These are phyloP conservation scores for Cucurbita ficifolia DNA, from an alignment of 306 rosid species.

Conservation along the genomic window DNA sequence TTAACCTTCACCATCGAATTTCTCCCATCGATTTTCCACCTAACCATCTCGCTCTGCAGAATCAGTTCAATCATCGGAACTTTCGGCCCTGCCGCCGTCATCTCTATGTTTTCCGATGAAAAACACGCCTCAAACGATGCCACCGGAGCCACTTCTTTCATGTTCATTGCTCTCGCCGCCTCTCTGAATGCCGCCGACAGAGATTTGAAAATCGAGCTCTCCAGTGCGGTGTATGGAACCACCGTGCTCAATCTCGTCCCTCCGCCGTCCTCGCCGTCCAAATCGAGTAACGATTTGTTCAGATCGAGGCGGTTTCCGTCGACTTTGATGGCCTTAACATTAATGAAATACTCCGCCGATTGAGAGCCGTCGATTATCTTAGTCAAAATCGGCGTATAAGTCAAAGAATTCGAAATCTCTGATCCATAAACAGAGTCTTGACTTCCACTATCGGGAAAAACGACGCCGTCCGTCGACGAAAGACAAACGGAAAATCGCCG, in stretches of 20 bases:
- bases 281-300: constrained; percentile 7
- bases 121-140: constrained; percentile 53
- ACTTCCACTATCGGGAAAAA: constrained; percentile 13
- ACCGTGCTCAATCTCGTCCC: constrained; percentile 41
- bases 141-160: constrained; percentile 26
- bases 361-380: constrained; percentile 14
- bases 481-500: constrained; percentile 41
- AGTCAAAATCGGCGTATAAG: constrained; percentile 45
- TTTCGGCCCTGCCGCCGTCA: constrained; percentile 8
- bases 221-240: constrained; percentile 44
- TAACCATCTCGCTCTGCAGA: constrained; percentile 71
- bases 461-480: constrained; percentile 44
- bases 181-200: constrained; percentile 29
- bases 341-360: constrained; percentile 32
- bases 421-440: constrained; percentile 10
- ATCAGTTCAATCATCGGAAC: constrained; percentile 47
- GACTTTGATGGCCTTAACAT: constrained; percentile 40
- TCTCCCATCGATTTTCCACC: constrained; percentile 49
- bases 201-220: constrained; percentile 28
- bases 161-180: constrained; percentile 39
- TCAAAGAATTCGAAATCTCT: constrained; percentile 31
- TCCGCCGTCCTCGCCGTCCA: not conserved
- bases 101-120: constrained; percentile 4
- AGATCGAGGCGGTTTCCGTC: constrained; percentile 35
- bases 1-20: constrained; percentile 54